Percentiles rank a stretch among this genome's conserved stretches.
These are phyloP conservation scores for Ophiostoma pallidulum DNA, from an alignment of 2,329 filamentous ascomycete genomes.

Conservation along the genomic window DNA sequence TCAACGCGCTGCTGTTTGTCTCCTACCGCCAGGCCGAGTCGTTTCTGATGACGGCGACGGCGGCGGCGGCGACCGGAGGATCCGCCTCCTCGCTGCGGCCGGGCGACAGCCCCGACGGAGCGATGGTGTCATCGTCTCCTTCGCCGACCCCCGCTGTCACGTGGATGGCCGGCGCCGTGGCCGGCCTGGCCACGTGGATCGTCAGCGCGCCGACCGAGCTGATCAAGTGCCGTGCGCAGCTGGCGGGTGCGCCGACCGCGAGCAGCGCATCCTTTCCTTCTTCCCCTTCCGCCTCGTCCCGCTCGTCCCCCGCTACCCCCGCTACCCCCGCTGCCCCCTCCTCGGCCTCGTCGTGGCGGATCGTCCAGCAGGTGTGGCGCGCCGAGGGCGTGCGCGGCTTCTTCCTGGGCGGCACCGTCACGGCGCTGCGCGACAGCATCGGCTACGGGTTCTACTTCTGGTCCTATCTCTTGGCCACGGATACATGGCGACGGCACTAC, in stretches of 20 bases:
- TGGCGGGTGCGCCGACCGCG: too few species aligned
- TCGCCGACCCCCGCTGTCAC: constrained; percentile 47
- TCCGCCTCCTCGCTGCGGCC: too few species aligned
- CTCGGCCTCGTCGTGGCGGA: constrained; percentile 47
- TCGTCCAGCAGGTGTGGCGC: constrained; percentile 52
- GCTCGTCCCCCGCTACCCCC: background rate
- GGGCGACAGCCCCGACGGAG: too few species aligned
- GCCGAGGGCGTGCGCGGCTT: constrained; percentile 55
- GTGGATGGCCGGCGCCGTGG: constrained; percentile 70
- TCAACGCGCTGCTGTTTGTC: constrained; percentile 85
- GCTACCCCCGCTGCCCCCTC: background rate
- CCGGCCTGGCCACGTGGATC: constrained; percentile 76
- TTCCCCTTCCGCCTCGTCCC: too few species aligned
- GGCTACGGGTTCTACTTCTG: constrained; percentile 99
- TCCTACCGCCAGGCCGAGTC: constrained; percentile 79
- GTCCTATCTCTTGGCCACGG: constrained; percentile 72
- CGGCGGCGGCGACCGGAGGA: background rate
- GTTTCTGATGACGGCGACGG: constrained; percentile 38
- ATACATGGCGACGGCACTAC: constrained; percentile 24
- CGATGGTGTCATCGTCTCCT: too few species aligned
- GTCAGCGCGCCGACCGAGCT: constrained; percentile 85
- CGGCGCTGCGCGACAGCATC: constrained; percentile 72
- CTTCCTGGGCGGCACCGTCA: constrained; percentile 74
- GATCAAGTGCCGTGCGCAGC: constrained; percentile 79
- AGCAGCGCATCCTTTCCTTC: too few species aligned